These are phyloP conservation scores for Setaria viridis DNA, from an alignment of 202 grass and related monocot genomes.

Conservation along the genomic window DNA sequence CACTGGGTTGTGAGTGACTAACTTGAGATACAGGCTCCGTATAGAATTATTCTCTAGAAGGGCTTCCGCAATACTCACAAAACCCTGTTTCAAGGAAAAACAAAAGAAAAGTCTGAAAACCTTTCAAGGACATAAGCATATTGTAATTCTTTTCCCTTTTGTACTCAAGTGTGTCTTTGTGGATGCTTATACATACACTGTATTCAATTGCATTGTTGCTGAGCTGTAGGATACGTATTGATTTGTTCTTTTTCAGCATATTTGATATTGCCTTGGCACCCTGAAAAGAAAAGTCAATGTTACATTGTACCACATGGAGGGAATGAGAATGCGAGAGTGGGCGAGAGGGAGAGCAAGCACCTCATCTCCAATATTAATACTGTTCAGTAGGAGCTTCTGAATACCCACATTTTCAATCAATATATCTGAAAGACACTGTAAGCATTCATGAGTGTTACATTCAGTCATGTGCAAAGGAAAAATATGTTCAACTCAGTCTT, in stretches of 20 bases:
- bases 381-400: slow-evolving; percentile 92
- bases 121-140: slow-evolving; percentile 37
- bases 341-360: slow-evolving; percentile 38
- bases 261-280: slow-evolving; percentile 86
- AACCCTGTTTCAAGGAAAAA: slow-evolving; percentile 69
- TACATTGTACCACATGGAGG: slow-evolving; percentile 27
- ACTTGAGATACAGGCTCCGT: slow-evolving; percentile 94
- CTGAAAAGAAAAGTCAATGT: slow-evolving; percentile 55
- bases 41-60: slow-evolving; percentile 91
- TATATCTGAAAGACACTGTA: slow-evolving; percentile 99
- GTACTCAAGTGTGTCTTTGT: slow-evolving; percentile 38
- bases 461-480: slow-evolving; percentile 37
- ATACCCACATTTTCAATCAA: slow-evolving; percentile 82
- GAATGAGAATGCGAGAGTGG: neutral
- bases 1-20: slow-evolving; percentile 50
- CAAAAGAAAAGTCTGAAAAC: slow-evolving; percentile 13
- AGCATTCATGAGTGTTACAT: slow-evolving; percentile 70
- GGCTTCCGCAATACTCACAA: slow-evolving; percentile 91
- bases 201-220: slow-evolving; percentile 96
- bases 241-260: slow-evolving; percentile 90
- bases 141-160: slow-evolving; percentile 15
- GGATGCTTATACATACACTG: slow-evolving; percentile 61
- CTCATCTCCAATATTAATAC: slow-evolving; percentile 92
- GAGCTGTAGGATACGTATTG: slow-evolving; percentile 79
- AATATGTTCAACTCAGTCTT: slow-evolving; percentile 27